Conservation (phyloP, 1,284 basidiomycete genomes). For the Ganoderma sp. region DNA sequence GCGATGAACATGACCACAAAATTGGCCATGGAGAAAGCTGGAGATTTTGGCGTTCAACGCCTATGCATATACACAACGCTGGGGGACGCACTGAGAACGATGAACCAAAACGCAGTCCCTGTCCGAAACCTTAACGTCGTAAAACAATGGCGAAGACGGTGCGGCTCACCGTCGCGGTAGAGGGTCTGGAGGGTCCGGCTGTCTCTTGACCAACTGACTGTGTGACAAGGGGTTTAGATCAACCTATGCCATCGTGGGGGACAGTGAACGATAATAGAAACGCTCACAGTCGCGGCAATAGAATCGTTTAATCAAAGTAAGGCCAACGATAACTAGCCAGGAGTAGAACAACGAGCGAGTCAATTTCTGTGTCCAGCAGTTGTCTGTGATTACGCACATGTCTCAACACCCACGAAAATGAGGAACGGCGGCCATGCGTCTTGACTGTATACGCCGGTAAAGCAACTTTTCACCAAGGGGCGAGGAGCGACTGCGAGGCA, state of each 20-base stretch:
- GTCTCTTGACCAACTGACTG: background rate
- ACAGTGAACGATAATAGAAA: background rate
- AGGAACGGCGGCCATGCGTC: background rate
- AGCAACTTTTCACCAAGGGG: background rate
- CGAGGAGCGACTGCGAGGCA: background rate
- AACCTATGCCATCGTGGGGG: too few relatives aligned
- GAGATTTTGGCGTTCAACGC: too few relatives aligned
- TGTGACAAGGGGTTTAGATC: background rate
- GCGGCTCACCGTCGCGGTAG: conserved; percentile 10
- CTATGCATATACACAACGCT: background rate
- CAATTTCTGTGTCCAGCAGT: background rate
- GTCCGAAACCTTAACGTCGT: background rate
- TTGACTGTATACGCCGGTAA: background rate
- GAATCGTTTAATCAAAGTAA: background rate
- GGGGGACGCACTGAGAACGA: conserved; percentile 8
- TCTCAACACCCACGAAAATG: background rate
- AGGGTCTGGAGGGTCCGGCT: background rate
- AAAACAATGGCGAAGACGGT: too few relatives aligned
- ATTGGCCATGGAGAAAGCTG: conserved; percentile 11
- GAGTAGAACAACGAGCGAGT: background rate
- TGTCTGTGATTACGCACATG: background rate
- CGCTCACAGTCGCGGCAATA: background rate
- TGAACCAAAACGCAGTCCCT: conserved; percentile 7
- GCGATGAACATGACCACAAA: conserved; percentile 7
- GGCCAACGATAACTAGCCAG: background rate